Evolutionary conservation across 768 basidiomycete genomes (phyloP), one percentile per base, ranked within the genome.

Genomic region (Hygrocybe coccinea): DNA sequence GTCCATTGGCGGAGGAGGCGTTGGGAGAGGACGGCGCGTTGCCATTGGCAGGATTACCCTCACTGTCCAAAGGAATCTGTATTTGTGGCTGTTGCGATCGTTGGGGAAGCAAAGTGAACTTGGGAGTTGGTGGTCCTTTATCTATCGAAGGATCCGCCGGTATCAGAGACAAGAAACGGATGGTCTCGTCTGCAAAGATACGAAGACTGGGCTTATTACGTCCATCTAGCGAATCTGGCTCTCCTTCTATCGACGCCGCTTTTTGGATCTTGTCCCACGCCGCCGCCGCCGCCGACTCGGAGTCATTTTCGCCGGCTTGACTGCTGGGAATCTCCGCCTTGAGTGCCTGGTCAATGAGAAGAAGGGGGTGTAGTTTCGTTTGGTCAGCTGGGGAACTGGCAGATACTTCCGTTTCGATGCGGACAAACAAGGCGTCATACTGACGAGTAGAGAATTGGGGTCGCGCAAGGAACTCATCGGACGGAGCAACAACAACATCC

Each of bases 151-250:
- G 63, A 33, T 75, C 76, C 11, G 73, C 70, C n/a, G 82, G 79
- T 22, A 84, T 67, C 56, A 81, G 73, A 1, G 81, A 73, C 58
- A 69, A 76, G 71, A 67, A 77, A 15, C 76, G 76, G 19, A 87
- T 73, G 0, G 84, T 89, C 55, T 89, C 89, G 56, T 89, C 87
- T 4, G 82, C 74, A 54, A 91, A 82, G 51, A 91, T 70, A 50
- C 77, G 78, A n/a, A n/a, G n/a, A 54, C 75, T 60, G 52, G 85
- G 67, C 61, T 69, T 55, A 58, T 74, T 53, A 67, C 75, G 62
- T 56, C 65, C 65, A 24, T 68, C 73, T 15, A 79, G 74, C 2
- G 74, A 69, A 14, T 11, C 7, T 3, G 66, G 59, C 5, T 60
- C 65, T 7, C 65, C 62, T 33, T 73, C 67, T 3, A 71, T 72